These are phyloP conservation scores for Combretum micranthum DNA, from an alignment of 345 rosid genomes.

Conservation along the genomic window DNA sequence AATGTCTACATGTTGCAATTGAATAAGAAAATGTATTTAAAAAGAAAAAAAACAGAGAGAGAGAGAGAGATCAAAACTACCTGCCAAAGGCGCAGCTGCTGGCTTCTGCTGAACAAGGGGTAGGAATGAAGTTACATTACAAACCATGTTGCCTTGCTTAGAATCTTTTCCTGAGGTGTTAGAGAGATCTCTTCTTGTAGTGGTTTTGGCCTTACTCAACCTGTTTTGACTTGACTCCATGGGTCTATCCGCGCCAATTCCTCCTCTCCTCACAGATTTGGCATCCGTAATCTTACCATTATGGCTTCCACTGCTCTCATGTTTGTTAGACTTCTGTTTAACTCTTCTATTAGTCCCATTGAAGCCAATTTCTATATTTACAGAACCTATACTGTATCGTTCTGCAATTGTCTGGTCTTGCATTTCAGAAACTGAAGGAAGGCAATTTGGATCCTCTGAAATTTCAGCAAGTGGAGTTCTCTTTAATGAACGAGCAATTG, in stretches of 20 bases:
- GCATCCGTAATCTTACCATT: constrained; percentile 40
- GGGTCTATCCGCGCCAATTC: constrained; percentile 26
- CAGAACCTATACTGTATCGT: too few species aligned
- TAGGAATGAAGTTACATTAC: constrained; percentile 66
- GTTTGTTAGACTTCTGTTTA: too few species aligned
- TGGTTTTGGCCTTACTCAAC: constrained; percentile 46
- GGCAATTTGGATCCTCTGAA: too few species aligned
- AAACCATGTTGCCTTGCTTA: constrained; percentile 67
- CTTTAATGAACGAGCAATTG: too few species aligned
- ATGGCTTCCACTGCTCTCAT: too few species aligned
- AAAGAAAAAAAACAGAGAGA: neutral
- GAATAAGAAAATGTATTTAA: too few species aligned
- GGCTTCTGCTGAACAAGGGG: constrained; percentile 82
- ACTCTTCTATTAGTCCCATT: too few species aligned
- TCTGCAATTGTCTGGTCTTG: too few species aligned
- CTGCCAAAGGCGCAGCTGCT: constrained; percentile 52
- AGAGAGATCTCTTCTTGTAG: constrained; percentile 31
- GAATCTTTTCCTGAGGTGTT: constrained; percentile 35
- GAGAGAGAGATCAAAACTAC: constrained; percentile 20
- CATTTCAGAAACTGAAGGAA: too few species aligned
- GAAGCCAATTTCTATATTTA: too few species aligned
- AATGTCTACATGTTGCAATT: too few species aligned
- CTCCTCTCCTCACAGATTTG: constrained; percentile 18
- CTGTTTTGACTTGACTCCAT: constrained; percentile 38
- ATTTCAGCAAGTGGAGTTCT: too few species aligned